Percentiles rank a stretch among this genome's conserved stretches.
These are phyloP conservation scores for Lumnitzera littorea DNA, from an alignment of 345 rosid genomes.

Conservation along the genomic window DNA sequence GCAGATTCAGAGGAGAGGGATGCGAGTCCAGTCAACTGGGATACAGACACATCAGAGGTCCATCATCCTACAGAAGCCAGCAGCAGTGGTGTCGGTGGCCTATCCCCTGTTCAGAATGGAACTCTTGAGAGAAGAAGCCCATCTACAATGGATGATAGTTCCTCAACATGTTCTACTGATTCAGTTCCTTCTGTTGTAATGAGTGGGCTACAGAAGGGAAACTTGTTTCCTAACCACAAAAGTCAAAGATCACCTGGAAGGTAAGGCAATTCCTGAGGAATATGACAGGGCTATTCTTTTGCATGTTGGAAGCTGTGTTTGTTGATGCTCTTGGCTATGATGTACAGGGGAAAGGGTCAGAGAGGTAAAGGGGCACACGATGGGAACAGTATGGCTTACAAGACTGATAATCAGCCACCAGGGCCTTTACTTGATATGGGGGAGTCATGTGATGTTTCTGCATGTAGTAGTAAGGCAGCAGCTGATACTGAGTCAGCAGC, in stretches of 20 bases:
- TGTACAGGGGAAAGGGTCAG: slow-evolving; percentile 45
- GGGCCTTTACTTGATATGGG: slow-evolving; percentile 29
- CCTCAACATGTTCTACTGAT: slow-evolving; percentile 84
- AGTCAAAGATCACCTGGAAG: slow-evolving; percentile 47
- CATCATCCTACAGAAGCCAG: slow-evolving; percentile 49
- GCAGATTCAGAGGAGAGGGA: slow-evolving; percentile 85
- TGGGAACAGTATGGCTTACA: slow-evolving; percentile 33
- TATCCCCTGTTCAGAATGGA: slow-evolving; percentile 59
- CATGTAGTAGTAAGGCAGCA: slow-evolving; percentile 23
- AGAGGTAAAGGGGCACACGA: slow-evolving; percentile 34
- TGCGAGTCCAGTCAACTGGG: slow-evolving; percentile 72
- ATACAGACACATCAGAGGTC: slow-evolving; percentile 71
- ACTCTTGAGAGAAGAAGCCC: slow-evolving; percentile 47
- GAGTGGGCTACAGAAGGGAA: slow-evolving; percentile 54
- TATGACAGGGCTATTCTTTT: no score
- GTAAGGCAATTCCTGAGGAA: slow-evolving; percentile 15
- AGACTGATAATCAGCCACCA: slow-evolving; percentile 35
- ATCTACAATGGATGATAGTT: slow-evolving; percentile 77
- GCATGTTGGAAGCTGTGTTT: neutral
- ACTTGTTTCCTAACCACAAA: slow-evolving; percentile 30
- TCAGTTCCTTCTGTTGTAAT: slow-evolving; percentile 57
- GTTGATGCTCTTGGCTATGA: slow-evolving; percentile 10
- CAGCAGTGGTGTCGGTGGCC: slow-evolving; percentile 43
- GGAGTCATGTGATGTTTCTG: slow-evolving; percentile 36
- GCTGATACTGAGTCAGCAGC: slow-evolving; percentile 38